phyloP scores from a whole-genome alignment of 805 yeast genomes.

The Lachancea sp. region DNA sequence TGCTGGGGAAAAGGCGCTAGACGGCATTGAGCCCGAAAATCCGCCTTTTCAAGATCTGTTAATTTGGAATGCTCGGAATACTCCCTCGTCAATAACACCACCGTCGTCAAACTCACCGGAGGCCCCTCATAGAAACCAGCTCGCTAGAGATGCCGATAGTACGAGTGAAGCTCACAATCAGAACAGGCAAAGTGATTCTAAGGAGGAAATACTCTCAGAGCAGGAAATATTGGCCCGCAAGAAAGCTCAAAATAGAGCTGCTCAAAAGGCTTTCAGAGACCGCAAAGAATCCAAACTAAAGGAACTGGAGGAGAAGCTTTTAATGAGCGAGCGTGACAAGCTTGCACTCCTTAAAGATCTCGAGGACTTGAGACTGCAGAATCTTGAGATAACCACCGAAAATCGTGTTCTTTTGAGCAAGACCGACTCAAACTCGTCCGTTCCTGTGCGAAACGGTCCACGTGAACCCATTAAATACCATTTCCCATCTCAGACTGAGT shows the following conservation, averaged over 20 bases:
- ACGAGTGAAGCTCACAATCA: neutral
- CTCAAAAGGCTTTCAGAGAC: constrained; percentile 81
- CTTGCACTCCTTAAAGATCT: constrained; percentile 42
- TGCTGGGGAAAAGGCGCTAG: neutral
- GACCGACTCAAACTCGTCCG: neutral
- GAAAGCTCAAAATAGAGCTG: constrained; percentile 78
- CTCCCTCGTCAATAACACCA: neutral
- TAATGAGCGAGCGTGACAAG: constrained; percentile 50
- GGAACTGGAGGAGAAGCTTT: constrained; percentile 56
- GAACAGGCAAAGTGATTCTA: neutral
- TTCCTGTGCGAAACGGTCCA: neutral
- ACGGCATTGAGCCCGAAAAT: neutral
- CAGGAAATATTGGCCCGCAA: constrained; percentile 28
- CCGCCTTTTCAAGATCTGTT: neutral
- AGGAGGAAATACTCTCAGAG: neutral
- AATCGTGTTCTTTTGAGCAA: constrained; percentile 45
- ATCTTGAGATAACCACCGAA: constrained; percentile 53
- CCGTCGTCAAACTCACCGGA: constrained; percentile 1
- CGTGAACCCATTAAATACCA: constrained; percentile 16
- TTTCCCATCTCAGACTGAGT: constrained; percentile 29
- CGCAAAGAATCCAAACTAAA: constrained; percentile 67
- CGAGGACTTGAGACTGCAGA: constrained; percentile 47
- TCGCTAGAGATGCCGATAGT: neutral
- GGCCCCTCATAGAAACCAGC: neutral
- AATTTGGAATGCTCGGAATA: neutral